phyloP scores from a whole-genome alignment of 2,329 filamentous ascomycete species.

The Xylariaceae sp. region DNA sequence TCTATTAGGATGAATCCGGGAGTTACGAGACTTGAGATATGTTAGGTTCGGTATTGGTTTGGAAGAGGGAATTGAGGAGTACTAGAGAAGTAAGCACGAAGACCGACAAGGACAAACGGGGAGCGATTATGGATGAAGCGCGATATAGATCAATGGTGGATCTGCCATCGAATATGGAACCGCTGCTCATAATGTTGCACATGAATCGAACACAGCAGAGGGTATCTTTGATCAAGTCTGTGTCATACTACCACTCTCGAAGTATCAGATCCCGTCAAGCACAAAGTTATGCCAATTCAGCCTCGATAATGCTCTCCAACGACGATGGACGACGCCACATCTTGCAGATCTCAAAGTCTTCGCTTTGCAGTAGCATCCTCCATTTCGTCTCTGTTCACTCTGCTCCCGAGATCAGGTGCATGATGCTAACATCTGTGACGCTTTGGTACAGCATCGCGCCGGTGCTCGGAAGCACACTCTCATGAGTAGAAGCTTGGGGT shows the following conservation, averaged over 20 bases:
- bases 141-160: too few relatives aligned
- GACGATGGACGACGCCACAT: constrained; percentile 30
- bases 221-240: too few relatives aligned
- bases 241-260: too few relatives aligned
- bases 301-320: constrained; percentile 31
- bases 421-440: constrained; percentile 19
- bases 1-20: neutral
- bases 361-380: constrained; percentile 25
- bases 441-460: constrained; percentile 21
- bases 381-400: constrained; percentile 32
- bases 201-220: too few relatives aligned
- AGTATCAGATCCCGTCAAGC: too few relatives aligned
- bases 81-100: too few relatives aligned
- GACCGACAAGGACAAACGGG: too few relatives aligned
- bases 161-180: too few relatives aligned
- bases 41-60: neutral
- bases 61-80: too few relatives aligned
- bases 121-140: too few relatives aligned
- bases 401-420: constrained; percentile 24
- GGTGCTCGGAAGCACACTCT: constrained; percentile 33
- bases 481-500: constrained; percentile 49
- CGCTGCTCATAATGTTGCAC: too few relatives aligned
- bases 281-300: constrained; percentile 5
- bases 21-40: neutral
- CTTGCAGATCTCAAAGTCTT: constrained; percentile 31